phyloP scores from a whole-genome alignment of 2,329 filamentous ascomycete genomes.

The Calonectria pseudoreteaudii region DNA sequence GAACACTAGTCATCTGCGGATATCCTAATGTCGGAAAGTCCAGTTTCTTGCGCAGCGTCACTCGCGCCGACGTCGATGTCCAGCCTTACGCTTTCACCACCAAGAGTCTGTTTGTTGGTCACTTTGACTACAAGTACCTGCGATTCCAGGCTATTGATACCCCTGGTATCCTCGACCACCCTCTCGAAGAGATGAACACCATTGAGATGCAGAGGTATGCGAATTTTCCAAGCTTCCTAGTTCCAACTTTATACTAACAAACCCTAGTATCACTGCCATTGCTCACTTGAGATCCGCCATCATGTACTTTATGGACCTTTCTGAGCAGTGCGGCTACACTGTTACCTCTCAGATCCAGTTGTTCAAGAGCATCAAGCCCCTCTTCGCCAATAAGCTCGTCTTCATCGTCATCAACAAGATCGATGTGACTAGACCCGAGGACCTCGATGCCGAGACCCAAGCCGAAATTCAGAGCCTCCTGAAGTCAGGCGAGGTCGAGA shows the following conservation, averaged over 20 bases:
- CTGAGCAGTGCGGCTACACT: constrained; percentile 95
- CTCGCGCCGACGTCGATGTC: constrained; percentile 93
- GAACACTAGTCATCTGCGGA: constrained; percentile 94
- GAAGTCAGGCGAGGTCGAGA: constrained; percentile 89
- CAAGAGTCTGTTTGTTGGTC: constrained; percentile 95
- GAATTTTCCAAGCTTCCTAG: neutral
- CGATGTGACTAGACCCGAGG: constrained; percentile 88
- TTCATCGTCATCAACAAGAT: constrained; percentile 99
- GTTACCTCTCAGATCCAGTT: constrained; percentile 93
- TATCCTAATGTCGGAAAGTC: constrained; percentile 99
- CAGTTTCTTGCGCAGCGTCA: constrained; percentile 92
- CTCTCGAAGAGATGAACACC: constrained; percentile 99
- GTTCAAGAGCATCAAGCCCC: constrained; percentile 95
- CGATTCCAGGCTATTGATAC: constrained; percentile 87
- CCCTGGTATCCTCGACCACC: constrained; percentile 97
- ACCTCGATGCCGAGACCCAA: constrained; percentile 83
- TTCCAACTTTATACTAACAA: constrained; percentile 1
- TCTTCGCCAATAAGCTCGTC: constrained; percentile 97
- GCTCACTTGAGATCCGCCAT: constrained; percentile 96
- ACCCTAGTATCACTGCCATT: constrained; percentile 85
- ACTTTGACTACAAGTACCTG: constrained; percentile 89
- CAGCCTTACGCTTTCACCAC: constrained; percentile 99
- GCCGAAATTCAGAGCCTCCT: constrained; percentile 82
- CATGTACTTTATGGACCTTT: constrained; percentile 98
- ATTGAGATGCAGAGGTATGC: constrained; percentile 88